A percentile compares a stretch with the other conserved stretches of the same genome.
phyloP scores from a whole-genome alignment of 2,329 filamentous ascomycete species.

The Neophaeococcomyces aloes region DNA sequence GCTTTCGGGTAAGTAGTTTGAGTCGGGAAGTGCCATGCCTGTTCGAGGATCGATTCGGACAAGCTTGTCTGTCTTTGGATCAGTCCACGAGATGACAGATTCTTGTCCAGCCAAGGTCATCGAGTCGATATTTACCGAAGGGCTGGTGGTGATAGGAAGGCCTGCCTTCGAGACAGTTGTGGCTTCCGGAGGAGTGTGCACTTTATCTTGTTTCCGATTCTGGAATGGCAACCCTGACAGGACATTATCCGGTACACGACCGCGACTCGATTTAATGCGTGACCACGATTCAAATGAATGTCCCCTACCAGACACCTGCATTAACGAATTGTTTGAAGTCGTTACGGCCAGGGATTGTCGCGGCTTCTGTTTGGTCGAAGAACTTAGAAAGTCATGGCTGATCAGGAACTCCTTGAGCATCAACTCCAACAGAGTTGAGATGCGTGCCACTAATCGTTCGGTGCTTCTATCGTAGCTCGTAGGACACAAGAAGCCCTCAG shows the following conservation, averaged over 20 bases:
- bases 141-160: too few species aligned
- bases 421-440: background rate
- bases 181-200: background rate
- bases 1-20: background rate
- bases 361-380: background rate
- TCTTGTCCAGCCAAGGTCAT: background rate
- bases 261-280: slow-evolving; percentile 5
- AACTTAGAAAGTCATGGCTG: background rate
- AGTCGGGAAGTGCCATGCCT: slow-evolving; percentile 25
- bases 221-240: slow-evolving; percentile 5
- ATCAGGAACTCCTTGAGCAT: slow-evolving; percentile 4
- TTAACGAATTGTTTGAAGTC: background rate
- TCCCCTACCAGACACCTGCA: background rate
- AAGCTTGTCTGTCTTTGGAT: slow-evolving; percentile 44
- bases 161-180: background rate
- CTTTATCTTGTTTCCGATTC: background rate
- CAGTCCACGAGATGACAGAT: slow-evolving; percentile 40
- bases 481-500: background rate
- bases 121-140: too few species aligned
- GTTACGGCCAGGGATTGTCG: background rate
- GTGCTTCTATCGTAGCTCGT: background rate
- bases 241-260: background rate
- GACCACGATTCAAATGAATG: slow-evolving; percentile 2
- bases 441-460: background rate
- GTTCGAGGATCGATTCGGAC: slow-evolving; percentile 28